These are phyloP conservation scores for Apophysomyces elegans DNA, from an alignment of 371 early-diverging fungal species.

Conservation along the genomic window DNA sequence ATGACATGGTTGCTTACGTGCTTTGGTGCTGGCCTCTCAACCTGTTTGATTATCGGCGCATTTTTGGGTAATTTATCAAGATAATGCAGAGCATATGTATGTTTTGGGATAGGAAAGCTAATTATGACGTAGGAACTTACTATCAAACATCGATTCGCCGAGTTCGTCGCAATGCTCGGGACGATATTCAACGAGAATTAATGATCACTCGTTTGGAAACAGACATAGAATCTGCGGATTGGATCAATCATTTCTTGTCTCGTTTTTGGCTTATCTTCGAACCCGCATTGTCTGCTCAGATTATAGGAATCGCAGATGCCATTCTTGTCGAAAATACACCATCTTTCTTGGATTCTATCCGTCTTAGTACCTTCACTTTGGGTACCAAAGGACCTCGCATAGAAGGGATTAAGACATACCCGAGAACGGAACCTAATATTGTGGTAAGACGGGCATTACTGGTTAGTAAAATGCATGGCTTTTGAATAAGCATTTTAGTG, in stretches of 20 bases:
- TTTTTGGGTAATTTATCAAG: slow-evolving; percentile 31
- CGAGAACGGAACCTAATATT: slow-evolving; percentile 76
- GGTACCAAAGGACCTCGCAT: slow-evolving; percentile 94
- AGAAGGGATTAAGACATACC: slow-evolving; percentile 78
- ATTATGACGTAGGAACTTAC: slow-evolving; percentile 58
- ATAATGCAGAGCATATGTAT: neutral
- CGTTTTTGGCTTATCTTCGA: slow-evolving; percentile 94
- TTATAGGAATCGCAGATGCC: slow-evolving; percentile 73
- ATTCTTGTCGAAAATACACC: slow-evolving; percentile 80
- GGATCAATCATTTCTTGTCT: slow-evolving; percentile 92
- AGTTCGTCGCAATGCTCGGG: slow-evolving; percentile 65
- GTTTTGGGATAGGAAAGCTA: slow-evolving; percentile 2
- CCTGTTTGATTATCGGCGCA: slow-evolving; percentile 35
- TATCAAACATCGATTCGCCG: slow-evolving; percentile 74
- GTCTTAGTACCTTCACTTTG: slow-evolving; percentile 91
- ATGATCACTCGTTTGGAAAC: slow-evolving; percentile 49
- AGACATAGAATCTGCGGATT: slow-evolving; percentile 87
- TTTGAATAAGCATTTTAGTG: slow-evolving; percentile 14
- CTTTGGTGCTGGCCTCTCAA: slow-evolving; percentile 36
- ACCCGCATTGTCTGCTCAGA: slow-evolving; percentile 78
- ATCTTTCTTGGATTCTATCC: slow-evolving; percentile 85
- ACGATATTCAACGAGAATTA: slow-evolving; percentile 69
- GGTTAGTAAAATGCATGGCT: neutral
- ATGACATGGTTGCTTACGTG: slow-evolving; percentile 40
- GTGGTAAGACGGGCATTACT: slow-evolving; percentile 53